These are phyloP conservation scores for Rhizophagus clarus DNA, from an alignment of 192 early-diverging fungal genomes.

Conservation along the genomic window DNA sequence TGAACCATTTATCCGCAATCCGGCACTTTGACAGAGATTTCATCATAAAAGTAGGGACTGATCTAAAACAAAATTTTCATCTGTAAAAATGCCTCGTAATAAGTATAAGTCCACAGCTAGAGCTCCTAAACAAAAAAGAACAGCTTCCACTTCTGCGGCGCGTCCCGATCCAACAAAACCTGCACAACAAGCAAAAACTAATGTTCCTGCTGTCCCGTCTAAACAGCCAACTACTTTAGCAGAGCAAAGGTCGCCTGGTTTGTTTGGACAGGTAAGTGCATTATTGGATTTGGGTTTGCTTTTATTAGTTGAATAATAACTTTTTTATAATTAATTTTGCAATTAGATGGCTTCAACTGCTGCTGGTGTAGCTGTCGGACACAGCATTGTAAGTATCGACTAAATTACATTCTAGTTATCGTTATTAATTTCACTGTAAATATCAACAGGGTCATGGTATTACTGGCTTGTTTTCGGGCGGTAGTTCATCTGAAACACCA, in stretches of 20 bases:
- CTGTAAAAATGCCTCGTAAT: background rate
- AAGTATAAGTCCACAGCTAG: background rate
- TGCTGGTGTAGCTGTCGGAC: conserved; percentile 92
- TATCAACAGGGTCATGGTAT: conserved; percentile 37
- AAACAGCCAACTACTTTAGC: background rate
- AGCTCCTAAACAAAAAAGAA: background rate
- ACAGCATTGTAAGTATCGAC: conserved; percentile 65
- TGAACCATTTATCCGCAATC: too few species aligned
- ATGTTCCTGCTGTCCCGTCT: background rate
- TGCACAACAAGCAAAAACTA: background rate
- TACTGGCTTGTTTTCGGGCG: conserved; percentile 49
- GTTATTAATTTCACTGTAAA: background rate
- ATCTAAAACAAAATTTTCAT: background rate
- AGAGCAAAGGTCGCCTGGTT: conserved; percentile 11
- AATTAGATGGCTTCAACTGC: conserved; percentile 88
- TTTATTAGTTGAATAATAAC: background rate
- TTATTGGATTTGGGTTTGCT: too few species aligned
- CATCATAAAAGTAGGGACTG: background rate
- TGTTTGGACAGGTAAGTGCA: conserved; percentile 22
- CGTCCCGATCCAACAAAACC: background rate
- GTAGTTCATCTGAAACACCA: conserved; percentile 25
- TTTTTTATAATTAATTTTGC: background rate
- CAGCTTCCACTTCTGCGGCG: background rate
- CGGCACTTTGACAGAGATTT: too few species aligned
- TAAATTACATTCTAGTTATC: background rate